Percentiles rank a stretch among this genome's conserved stretches.
Conservation (phyloP, 495 filamentous ascomycete genomes). For the Penicillium roqueforti region DNA sequence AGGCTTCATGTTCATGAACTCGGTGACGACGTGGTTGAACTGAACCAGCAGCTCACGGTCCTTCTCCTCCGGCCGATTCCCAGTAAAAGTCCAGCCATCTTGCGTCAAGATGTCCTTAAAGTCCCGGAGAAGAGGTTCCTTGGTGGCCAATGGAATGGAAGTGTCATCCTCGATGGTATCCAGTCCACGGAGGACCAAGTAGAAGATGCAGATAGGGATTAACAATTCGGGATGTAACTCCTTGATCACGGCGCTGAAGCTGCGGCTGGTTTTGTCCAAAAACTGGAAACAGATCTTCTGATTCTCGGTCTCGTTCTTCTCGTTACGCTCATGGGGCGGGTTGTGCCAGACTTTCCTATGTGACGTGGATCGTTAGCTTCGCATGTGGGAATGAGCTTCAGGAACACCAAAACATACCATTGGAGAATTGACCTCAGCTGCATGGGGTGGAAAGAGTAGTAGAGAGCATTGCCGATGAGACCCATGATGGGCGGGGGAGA, state of each 20-base stretch:
- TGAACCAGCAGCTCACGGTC: slow-evolving; percentile 87
- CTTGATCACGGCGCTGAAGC: slow-evolving; percentile 89
- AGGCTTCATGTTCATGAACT: slow-evolving; percentile 86
- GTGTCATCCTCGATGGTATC: slow-evolving; percentile 99
- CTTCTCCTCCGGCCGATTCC: slow-evolving; percentile 87
- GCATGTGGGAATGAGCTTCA: no score
- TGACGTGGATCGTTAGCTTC: neutral
- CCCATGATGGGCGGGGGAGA: slow-evolving; percentile 43
- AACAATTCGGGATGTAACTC: slow-evolving; percentile 93
- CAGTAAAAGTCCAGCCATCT: slow-evolving; percentile 86
- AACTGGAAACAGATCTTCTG: slow-evolving; percentile 79
- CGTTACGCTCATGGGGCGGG: slow-evolving; percentile 79
- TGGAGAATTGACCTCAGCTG: slow-evolving; percentile 84
- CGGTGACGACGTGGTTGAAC: slow-evolving; percentile 79
- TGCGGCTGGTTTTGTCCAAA: slow-evolving; percentile 84
- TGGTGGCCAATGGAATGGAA: slow-evolving; percentile 73
- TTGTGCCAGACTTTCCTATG: slow-evolving; percentile 94
- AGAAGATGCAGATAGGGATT: slow-evolving; percentile 88
- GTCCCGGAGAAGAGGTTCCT: slow-evolving; percentile 79
- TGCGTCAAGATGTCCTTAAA: slow-evolving; percentile 74
- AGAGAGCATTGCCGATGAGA: slow-evolving; percentile 55
- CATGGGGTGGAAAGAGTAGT: slow-evolving; percentile 71
- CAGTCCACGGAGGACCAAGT: slow-evolving; percentile 81
- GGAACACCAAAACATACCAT: slow-evolving; percentile 57
- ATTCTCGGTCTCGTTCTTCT: slow-evolving; percentile 65